Conservation (phyloP, 106 monocot species). For the Dactylorhiza incarnata region DNA sequence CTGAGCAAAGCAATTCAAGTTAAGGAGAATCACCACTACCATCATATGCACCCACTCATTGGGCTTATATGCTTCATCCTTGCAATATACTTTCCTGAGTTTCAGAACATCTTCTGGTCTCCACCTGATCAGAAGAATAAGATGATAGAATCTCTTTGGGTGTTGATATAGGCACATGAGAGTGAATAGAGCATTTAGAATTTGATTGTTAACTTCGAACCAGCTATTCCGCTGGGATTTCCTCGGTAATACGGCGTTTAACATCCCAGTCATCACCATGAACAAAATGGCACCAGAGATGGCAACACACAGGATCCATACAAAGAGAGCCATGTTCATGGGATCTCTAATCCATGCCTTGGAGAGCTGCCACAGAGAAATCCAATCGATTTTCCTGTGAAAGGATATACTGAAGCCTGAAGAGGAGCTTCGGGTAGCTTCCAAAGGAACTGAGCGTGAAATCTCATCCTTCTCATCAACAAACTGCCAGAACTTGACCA, state of each 20-base stretch:
- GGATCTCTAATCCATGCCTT: conserved; percentile 79
- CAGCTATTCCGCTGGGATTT: conserved; percentile 65
- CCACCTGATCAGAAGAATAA: conserved; percentile 63
- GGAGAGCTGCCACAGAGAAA: conserved; percentile 25
- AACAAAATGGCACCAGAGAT: conserved; percentile 75
- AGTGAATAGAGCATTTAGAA: conserved; percentile 78
- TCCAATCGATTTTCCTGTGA: conserved; percentile 50
- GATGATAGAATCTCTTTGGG: conserved; percentile 51
- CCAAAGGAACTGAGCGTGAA: conserved; percentile 52
- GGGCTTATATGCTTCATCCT: conserved; percentile 70
- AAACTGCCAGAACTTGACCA: conserved; percentile 49
- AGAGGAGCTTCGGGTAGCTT: conserved; percentile 12
- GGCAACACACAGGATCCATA: conserved; percentile 69
- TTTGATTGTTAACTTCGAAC: conserved; percentile 92
- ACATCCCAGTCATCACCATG: conserved; percentile 81
- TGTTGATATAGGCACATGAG: conserved; percentile 90
- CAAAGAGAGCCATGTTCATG: conserved; percentile 74
- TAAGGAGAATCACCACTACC: conserved; percentile 62
- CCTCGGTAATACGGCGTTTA: conserved; percentile 48
- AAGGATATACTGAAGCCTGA: conserved; percentile 24
- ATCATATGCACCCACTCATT: conserved; percentile 83
- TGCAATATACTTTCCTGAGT: conserved; percentile 71
- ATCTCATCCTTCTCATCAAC: conserved; percentile 52
- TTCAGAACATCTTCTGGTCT: conserved; percentile 36
- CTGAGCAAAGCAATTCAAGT: conserved; percentile 79